Percentiles rank a stretch among this genome's conserved stretches.
These are phyloP conservation scores for Haplosporangium sp. DNA, from an alignment of 371 early-diverging fungal genomes.

Conservation along the genomic window DNA sequence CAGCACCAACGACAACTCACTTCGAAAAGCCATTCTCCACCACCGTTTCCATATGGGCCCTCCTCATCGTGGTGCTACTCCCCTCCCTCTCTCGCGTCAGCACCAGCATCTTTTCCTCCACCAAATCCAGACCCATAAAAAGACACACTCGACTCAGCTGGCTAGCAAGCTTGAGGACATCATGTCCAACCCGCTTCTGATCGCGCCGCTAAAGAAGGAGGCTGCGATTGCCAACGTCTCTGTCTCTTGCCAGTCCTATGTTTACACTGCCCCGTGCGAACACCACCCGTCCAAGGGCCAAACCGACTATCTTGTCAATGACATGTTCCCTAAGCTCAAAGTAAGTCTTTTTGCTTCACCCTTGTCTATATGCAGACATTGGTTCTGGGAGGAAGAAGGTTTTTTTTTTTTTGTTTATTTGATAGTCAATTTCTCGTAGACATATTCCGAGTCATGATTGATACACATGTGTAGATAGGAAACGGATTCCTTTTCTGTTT, in stretches of 20 bases:
- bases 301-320: constrained; percentile 55
- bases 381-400: constrained; percentile 26
- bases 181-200: constrained; percentile 45
- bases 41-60: constrained; percentile 47
- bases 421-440: constrained; percentile 13
- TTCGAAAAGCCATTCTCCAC: constrained; percentile 29
- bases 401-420: constrained; percentile 5
- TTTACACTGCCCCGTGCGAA: constrained; percentile 56
- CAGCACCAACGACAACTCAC: constrained; percentile 9
- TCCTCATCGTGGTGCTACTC: constrained; percentile 15
- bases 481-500: neutral
- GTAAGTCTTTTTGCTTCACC: constrained; percentile 30
- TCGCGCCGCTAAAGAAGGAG: constrained; percentile 23
- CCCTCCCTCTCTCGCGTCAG: constrained; percentile 17
- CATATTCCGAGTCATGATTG: neutral
- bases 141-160: constrained; percentile 39
- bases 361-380: constrained; percentile 10
- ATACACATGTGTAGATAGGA: constrained; percentile 50
- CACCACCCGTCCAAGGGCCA: constrained; percentile 54
- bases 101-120: constrained; percentile 28
- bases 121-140: constrained; percentile 42
- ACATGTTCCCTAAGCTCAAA: constrained; percentile 53
- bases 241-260: constrained; percentile 29
- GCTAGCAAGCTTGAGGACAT: constrained; percentile 47
- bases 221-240: neutral